Base-by-base conservation (phyloP, 805 yeast genomes). In the Saccharomycopsis vini region DNA sequence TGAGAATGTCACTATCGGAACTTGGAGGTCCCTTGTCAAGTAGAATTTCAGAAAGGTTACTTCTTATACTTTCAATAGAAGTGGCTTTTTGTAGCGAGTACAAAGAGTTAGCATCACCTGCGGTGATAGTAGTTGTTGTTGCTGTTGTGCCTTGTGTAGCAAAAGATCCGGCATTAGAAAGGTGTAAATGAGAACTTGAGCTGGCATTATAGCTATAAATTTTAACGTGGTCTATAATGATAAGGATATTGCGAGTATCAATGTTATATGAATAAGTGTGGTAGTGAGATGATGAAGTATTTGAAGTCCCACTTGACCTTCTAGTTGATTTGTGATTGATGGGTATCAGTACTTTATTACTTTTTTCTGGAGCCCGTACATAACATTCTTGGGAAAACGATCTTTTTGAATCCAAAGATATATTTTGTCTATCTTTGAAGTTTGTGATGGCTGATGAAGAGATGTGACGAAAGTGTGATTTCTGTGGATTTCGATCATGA, bases 11-110 rank as follows among this genome's bases (percentile, higher is more conserved):
- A n/a, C n/a, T n/a, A 13, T 20, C 36, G 26, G 22, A 6, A 18
- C 23, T 19, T 6, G 20, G 6, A 4, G 10, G 13, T 4, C 18
- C 38, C 20, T 15, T 23, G 4, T 29, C 39, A 20, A 26, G 19
- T 21, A 40, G 28, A 24, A 45, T 45, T 19, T 45, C 48, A 3
- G 48, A 30, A 20, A 45, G 41, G 20, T 42, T 42, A 31, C 42
- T 45, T 19, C 42, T 24, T n/a, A 45, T 45, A 1, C 39, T 31
- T 9, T 45, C 48, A 19, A 39, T 28, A 4, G 48, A 45, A 13
- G 35, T 45, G 21, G 41, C 44, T n/a, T 39, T 21, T 9, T 21
- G 18, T 7, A 44, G 30, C 34, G 36, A 28, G 21, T 20, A 29
- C 19, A 24, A 6, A 2, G 46, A 42, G 9, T 16, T 23, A 15